These are phyloP conservation scores for Agastache rugosa DNA, from an alignment of 257 asterid genomes.

Conservation along the genomic window DNA sequence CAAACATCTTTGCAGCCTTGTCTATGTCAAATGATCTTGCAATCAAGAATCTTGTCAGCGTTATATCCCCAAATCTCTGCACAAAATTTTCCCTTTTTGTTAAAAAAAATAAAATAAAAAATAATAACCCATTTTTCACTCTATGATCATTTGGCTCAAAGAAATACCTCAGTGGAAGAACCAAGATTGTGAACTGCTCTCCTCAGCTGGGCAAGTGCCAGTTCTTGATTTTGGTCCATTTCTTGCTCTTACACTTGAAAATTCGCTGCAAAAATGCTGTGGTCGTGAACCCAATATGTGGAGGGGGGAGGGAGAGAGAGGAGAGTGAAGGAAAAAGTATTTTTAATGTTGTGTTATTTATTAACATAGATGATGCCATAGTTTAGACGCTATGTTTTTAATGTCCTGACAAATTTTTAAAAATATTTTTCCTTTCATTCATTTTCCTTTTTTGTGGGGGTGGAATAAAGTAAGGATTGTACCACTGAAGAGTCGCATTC, in stretches of 20 bases:
- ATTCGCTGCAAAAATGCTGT: not conserved
- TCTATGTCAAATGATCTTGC: constrained; percentile 83
- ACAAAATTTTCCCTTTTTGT: not conserved
- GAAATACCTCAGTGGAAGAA: constrained; percentile 56
- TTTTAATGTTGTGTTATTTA: too few relatives aligned
- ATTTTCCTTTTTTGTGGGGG: not conserved
- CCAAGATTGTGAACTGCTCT: constrained; percentile 71
- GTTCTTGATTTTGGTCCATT: constrained; percentile 46
- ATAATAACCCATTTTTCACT: not conserved
- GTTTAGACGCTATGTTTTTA: not conserved
- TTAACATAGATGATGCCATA: not conserved
- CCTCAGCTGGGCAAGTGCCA: constrained; percentile 62
- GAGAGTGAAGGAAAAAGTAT: not conserved
- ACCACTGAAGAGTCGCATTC: not conserved
- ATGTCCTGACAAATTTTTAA: not conserved
- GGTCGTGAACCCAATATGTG: not conserved
- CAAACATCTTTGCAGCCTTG: constrained; percentile 86
- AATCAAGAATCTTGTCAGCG: constrained; percentile 84
- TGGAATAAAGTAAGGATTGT: not conserved
- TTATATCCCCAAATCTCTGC: constrained; percentile 63
- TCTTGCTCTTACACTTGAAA: constrained; percentile 21
- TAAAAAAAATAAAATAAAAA: not conserved
- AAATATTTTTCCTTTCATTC: not conserved
- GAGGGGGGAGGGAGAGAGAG: not conserved
- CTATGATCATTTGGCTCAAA: constrained; percentile 5